Base-by-base conservation (phyloP, 352 stramenopile genomes). In the Pythium insidiosum region DNA sequence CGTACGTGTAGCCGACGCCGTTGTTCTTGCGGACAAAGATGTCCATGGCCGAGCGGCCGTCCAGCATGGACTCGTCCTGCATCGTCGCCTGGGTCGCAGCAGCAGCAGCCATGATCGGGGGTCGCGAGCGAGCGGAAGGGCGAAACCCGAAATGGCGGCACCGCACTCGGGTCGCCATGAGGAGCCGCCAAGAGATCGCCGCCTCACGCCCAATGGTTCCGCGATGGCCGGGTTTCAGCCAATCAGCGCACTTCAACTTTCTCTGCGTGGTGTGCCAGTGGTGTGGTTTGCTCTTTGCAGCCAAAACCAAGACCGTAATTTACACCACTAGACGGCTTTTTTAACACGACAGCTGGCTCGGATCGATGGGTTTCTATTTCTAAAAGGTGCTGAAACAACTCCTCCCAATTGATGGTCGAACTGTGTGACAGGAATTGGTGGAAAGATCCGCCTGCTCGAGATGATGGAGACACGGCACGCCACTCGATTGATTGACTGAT, bases 21-120 rank as follows among this genome's bases (percentile, higher is more conserved):
- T 87, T 73, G 64, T 91, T 90, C 66, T 92, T 92, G 55, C 68
- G 68, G 11, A 90, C 77, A 44, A 94, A 94, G 60, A 94, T 86
- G 58, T 90, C 77, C 23, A 70, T 67, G 36, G 74, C 82, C 47
- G 77, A 74, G 57, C 73, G 74, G 41, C 82, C 82, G 59, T 94
- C 82, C 28, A 79, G 58, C 42, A 84, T 53, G 44, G 49, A 42
- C 20, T 79, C 66, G 23, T 62, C 55, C 45, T 84, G 67, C 43
- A 75, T 68, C 29, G 56, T 30, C 22, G 63, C 54, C 46, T 20
- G n/a, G 39, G 7, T 23, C 6, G 9, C 18, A 20, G 12, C 34
- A n/a, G n/a, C n/a, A n/a, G n/a, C n/a, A n/a, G n/a, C n/a, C n/a
- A n/a, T n/a, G n/a, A n/a, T n/a, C n/a, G n/a, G n/a, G n/a, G n/a